Evolutionary conservation across 2,329 filamentous ascomycete species (phyloP).

Genomic region (Sporothrix euskadiensis): DNA sequence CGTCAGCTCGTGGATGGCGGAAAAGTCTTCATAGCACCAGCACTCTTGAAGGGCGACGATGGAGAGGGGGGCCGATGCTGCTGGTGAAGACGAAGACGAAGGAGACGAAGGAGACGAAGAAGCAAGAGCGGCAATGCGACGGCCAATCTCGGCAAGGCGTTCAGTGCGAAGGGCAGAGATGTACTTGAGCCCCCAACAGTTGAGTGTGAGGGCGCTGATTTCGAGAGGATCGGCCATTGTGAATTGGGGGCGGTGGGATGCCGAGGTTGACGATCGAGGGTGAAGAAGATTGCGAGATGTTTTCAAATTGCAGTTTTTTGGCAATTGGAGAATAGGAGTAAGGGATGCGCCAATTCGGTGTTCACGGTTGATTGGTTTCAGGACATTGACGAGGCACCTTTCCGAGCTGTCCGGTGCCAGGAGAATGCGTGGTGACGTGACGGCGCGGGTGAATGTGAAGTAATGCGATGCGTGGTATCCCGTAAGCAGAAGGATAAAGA

Average conservation of each 20-base stretch:
- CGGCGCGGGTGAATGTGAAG: neutral
- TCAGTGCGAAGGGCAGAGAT: constrained; percentile 75
- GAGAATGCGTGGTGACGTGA: neutral
- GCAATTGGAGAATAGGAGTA: neutral
- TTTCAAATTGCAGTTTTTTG: neutral
- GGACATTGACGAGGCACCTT: neutral
- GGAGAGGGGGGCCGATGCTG: constrained; percentile 69
- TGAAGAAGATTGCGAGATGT: neutral
- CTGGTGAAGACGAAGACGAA: neutral
- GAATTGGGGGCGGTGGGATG: neutral
- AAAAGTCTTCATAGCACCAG: constrained; percentile 72
- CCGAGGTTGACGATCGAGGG: neutral
- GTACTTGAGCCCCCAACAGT: constrained; percentile 95
- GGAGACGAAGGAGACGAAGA: constrained; percentile 62
- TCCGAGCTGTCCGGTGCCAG: neutral
- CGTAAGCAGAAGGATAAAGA: neutral
- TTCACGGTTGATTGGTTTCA: neutral
- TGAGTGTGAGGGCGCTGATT: constrained; percentile 82
- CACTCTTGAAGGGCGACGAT: constrained; percentile 72
- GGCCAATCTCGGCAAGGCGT: constrained; percentile 81
- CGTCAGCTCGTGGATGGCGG: constrained; percentile 70
- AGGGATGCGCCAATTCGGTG: neutral
- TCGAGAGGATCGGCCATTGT: constrained; percentile 39
- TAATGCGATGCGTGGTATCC: too few species aligned
- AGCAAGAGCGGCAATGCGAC: constrained; percentile 64